Conservation (phyloP, 108 stramenopile genomes). For the Cyclotella baltica region DNA sequence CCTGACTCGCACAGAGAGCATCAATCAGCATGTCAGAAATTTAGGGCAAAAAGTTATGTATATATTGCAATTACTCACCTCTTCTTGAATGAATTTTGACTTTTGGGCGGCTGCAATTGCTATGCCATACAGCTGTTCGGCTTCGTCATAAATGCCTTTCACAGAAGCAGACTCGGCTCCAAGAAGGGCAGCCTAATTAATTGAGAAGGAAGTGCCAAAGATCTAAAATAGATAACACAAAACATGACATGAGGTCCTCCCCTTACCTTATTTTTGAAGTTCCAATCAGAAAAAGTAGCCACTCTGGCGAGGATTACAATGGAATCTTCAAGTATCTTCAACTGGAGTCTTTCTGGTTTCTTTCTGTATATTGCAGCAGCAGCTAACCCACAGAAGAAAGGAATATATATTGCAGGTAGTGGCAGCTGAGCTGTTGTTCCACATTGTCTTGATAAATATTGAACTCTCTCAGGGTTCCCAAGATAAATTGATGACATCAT, state of each 20-base stretch:
- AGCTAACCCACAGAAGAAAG: not conserved
- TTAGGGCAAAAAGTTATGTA: not conserved
- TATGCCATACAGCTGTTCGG: conserved; percentile 16
- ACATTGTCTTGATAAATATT: not conserved
- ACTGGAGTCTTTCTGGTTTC: not conserved
- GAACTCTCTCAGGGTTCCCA: conserved; percentile 10
- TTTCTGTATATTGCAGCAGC: not conserved
- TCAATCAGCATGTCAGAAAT: not conserved
- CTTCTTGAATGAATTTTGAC: conserved; percentile 35
- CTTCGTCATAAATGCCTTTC: conserved; percentile 7
- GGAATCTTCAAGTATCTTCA: conserved; percentile 16
- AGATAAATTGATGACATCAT: conserved; percentile 15
- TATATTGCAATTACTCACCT: conserved; percentile 6
- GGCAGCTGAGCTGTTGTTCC: not conserved
- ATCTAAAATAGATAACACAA: no score
- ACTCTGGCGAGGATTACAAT: not conserved
- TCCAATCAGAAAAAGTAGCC: conserved; percentile 24
- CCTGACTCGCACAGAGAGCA: not conserved
- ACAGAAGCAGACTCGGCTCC: conserved; percentile 30
- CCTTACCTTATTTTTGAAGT: conserved; percentile 40
- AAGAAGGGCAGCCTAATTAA: no score
- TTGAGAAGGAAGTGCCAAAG: no score
- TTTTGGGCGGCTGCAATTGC: conserved; percentile 18
- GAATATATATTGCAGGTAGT: not conserved
- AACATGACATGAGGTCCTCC: no score